Conservation (phyloP, 495 filamentous ascomycete genomes). For the Baudoinia panamericana region DNA sequence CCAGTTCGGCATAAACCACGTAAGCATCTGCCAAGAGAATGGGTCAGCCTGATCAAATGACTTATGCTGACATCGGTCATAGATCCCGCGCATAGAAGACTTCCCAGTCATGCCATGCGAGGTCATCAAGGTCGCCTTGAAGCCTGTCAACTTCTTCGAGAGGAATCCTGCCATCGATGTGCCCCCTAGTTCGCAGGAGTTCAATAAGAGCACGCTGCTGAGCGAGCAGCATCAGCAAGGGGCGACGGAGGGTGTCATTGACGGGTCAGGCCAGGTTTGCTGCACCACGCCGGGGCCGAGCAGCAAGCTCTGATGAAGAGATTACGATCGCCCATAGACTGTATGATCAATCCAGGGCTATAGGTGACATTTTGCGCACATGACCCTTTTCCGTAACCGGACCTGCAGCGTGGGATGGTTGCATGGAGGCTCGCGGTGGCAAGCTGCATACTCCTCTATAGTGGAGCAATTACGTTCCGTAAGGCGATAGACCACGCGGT, state of each 20-base stretch:
- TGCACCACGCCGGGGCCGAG: slow-evolving; percentile 21
- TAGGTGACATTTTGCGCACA: too few species aligned
- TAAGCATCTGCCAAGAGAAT: slow-evolving; percentile 14
- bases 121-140: slow-evolving; percentile 46
- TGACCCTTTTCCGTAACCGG: too few species aligned
- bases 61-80: slow-evolving; percentile 8
- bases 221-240: slow-evolving; percentile 29
- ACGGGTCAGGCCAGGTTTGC: slow-evolving; percentile 30
- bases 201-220: slow-evolving; percentile 38
- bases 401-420: too few species aligned
- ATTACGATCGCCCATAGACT: too few species aligned
- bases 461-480: too few species aligned
- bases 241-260: slow-evolving; percentile 25
- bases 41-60: not conserved
- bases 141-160: slow-evolving; percentile 63
- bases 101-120: slow-evolving; percentile 51
- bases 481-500: too few species aligned
- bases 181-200: slow-evolving; percentile 42
- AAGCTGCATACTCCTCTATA: too few species aligned
- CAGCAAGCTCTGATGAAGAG: slow-evolving; percentile 15
- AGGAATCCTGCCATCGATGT: slow-evolving; percentile 65
- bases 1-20: slow-evolving; percentile 36
- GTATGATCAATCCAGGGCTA: too few species aligned
- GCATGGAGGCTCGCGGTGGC: too few species aligned
- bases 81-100: slow-evolving; percentile 25